phyloP scores from a whole-genome alignment of 2,329 filamentous ascomycete genomes.

The Xylaria sp. region DNA sequence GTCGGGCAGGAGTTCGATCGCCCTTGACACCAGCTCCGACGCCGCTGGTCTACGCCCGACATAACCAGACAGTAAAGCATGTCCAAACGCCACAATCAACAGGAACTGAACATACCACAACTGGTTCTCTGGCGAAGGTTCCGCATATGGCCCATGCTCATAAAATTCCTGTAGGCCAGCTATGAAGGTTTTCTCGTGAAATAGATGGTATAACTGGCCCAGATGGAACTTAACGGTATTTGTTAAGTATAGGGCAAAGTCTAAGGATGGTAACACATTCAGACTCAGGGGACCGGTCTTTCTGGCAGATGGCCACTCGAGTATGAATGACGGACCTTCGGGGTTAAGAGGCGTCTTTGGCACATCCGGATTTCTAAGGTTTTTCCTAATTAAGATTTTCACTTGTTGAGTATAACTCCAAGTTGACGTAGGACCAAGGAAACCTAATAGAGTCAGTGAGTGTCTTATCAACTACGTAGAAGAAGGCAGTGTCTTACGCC shows the following conservation, averaged over 20 bases:
- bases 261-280: slow-evolving; percentile 7
- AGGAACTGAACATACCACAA: slow-evolving; percentile 23
- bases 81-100: slow-evolving; percentile 21
- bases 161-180: slow-evolving; percentile 10
- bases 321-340: slow-evolving; percentile 5
- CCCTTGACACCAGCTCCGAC: slow-evolving; percentile 21
- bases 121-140: slow-evolving; percentile 7
- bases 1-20: slow-evolving; percentile 25
- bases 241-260: slow-evolving; percentile 20
- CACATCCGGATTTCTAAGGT: slow-evolving; percentile 9
- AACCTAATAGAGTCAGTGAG: slow-evolving; percentile 14
- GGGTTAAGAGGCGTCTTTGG: slow-evolving; percentile 15
- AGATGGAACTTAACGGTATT: slow-evolving; percentile 23
- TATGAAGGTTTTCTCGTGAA: slow-evolving; percentile 19
- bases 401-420: slow-evolving; percentile 27
- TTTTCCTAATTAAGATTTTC: slow-evolving; percentile 13
- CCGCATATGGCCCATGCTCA: slow-evolving; percentile 15
- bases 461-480: background rate
- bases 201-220: slow-evolving; percentile 19
- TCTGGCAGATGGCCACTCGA: slow-evolving; percentile 18
- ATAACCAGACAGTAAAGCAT: slow-evolving; percentile 18
- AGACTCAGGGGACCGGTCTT: slow-evolving; percentile 14
- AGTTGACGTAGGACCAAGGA: slow-evolving; percentile 20
- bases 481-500: slow-evolving; percentile 1
- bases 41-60: slow-evolving; percentile 11